Evolutionary conservation across 352 stramenopile genomes (phyloP), one percentile per base, ranked within the genome.

Genomic region (Pythium sp.): DNA sequence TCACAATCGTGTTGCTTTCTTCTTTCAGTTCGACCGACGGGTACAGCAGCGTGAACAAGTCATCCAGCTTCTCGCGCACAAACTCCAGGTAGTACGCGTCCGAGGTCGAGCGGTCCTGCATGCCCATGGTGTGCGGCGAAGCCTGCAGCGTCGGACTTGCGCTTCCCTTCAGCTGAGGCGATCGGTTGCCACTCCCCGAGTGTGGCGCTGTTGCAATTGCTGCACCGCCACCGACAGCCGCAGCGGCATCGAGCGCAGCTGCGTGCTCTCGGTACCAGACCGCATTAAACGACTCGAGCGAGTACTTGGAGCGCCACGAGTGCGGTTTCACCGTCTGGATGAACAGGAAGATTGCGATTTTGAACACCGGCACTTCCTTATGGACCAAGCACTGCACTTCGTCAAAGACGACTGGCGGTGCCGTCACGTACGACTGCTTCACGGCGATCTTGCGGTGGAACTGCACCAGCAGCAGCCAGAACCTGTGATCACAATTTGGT

Each of bases 21-120:
- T 89, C 78, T 36, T 78, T 80, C 28, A 90, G 67, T 28, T 80
- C 72, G 14, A 84, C 72, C 0, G 82, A 87, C 22, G 82, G 84
- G 47, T 86, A 93, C 30, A 95, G 62, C 36, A 95, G 68, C 49
- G 73, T 68, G 68, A 95, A 90, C 24, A 95, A 72, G 58, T 90
- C 83, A 38, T 89, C 81, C 32, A 95, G 76, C 65, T 95, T 90
- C 62, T 92, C 83, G 26, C 85, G 80, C 43, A 93, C 81, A 72
- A 93, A 95, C 22, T 81, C 72, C 57, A 95, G 58, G 65, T 93
- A 92, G 72, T 95, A 93, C 28, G 81, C 72, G 57, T 95, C 87
- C 34, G 83, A 85, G 20, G 85, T 92, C 28, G 85, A 92, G 18
- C 87, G 81, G 65, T 95, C 84, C 43, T 87, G 82, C 78, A 95